A percentile compares a stretch with the other conserved stretches of the same genome.
Evolutionary conservation across 768 basidiomycete species (phyloP).

Genomic region (Naematelia aurantialba): DNA sequence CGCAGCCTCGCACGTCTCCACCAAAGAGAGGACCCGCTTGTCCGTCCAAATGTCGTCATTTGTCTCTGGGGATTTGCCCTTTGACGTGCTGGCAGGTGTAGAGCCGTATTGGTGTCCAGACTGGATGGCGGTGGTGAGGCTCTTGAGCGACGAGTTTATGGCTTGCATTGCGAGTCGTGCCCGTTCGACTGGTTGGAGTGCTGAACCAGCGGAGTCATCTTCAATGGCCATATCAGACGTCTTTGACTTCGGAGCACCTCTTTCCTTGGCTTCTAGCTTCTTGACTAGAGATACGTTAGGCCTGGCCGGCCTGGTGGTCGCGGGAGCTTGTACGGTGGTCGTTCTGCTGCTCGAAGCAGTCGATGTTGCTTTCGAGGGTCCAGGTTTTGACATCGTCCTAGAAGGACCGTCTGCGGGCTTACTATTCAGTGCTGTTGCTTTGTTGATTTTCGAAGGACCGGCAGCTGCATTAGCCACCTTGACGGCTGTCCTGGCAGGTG

Average conservation of each 20-base stretch:
- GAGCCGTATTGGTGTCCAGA: conserved; percentile 20
- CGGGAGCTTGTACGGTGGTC: no score
- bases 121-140: conserved; percentile 10
- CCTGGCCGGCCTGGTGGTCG: not conserved
- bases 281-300: not conserved
- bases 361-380: no score
- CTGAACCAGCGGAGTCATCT: not conserved
- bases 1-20: conserved; percentile 12
- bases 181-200: conserved; percentile 8
- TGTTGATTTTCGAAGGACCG: conserved; percentile 5
- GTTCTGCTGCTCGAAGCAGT: no score
- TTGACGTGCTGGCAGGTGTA: not conserved
- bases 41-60: conserved; percentile 20
- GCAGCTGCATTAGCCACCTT: not conserved
- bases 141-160: conserved; percentile 14
- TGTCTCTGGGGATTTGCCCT: conserved; percentile 1
- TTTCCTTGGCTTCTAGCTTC: not conserved
- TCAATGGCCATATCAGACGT: not conserved
- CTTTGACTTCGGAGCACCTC: not conserved
- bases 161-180: conserved; percentile 21
- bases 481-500: not conserved
- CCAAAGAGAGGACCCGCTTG: conserved; percentile 11
- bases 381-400: not conserved
- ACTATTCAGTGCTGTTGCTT: not conserved
- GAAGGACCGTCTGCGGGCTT: not conserved